These are phyloP conservation scores for Coemansia sp. DNA, from an alignment of 192 early-diverging fungal species.

Conservation along the genomic window DNA sequence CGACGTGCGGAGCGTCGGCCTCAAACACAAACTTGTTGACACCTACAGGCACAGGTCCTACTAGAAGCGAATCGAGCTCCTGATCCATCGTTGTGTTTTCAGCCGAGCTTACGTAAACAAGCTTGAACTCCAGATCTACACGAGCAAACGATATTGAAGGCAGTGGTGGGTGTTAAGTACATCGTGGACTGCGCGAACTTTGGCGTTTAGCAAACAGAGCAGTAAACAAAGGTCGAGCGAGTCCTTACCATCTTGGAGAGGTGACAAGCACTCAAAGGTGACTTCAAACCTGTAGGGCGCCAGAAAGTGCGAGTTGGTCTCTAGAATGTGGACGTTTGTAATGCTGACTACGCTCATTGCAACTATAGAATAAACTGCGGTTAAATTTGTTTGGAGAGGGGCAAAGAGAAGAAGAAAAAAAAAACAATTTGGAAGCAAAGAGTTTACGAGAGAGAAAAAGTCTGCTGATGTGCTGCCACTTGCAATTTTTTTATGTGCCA, in stretches of 20 bases:
- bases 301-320: slow-evolving; percentile 67
- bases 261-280: slow-evolving; percentile 93
- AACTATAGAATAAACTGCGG: background rate
- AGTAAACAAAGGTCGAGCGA: slow-evolving; percentile 13
- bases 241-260: slow-evolving; percentile 77
- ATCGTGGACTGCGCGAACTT: background rate
- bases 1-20: slow-evolving; percentile 72
- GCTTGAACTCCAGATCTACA: slow-evolving; percentile 96
- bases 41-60: slow-evolving; percentile 95
- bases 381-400: background rate
- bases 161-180: background rate
- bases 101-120: slow-evolving; percentile 91
- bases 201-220: background rate
- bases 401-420: slow-evolving; percentile 2
- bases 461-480: background rate
- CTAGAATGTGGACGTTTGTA: slow-evolving; percentile 79
- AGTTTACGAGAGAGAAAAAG: background rate
- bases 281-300: slow-evolving; percentile 92
- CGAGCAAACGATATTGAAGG: background rate
- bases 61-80: slow-evolving; percentile 91
- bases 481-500: background rate
- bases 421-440: slow-evolving; percentile 1
- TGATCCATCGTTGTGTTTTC: slow-evolving; percentile 84
- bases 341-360: slow-evolving; percentile 82
- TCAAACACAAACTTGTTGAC: slow-evolving; percentile 92